Evolutionary conservation across 805 yeast species (phyloP).

Genomic region (Suhomyces tanzawaensis): DNA sequence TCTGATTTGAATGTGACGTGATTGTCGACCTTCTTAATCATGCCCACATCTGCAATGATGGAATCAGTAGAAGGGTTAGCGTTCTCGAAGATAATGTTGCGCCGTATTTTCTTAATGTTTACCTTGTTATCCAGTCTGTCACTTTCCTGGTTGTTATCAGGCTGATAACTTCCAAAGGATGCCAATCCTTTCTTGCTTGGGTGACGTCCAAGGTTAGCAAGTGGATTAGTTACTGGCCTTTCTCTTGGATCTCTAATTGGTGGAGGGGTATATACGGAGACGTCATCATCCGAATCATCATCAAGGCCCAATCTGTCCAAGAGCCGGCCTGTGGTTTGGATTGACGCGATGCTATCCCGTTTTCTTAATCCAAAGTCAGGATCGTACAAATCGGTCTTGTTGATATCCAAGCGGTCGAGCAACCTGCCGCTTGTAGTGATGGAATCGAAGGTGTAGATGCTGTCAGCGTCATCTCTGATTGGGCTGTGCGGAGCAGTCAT

Average conservation of each 20-base stretch:
- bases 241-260: not conserved
- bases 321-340: slow-evolving; percentile 30
- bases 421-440: slow-evolving; percentile 43
- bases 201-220: slow-evolving; percentile 1
- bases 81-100: slow-evolving; percentile 16
- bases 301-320: slow-evolving; percentile 29
- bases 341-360: slow-evolving; percentile 21
- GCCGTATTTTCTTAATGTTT: slow-evolving; percentile 7
- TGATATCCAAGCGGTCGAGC: slow-evolving; percentile 36
- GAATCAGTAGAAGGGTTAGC: slow-evolving; percentile 25
- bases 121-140: not conserved
- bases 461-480: slow-evolving; percentile 25
- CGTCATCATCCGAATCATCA: slow-evolving; percentile 9
- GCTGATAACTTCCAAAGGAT: slow-evolving; percentile 1
- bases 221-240: not conserved
- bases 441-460: slow-evolving; percentile 44
- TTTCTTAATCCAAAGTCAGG: slow-evolving; percentile 12
- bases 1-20: not conserved
- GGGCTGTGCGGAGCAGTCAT: slow-evolving; percentile 1
- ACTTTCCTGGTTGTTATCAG: not conserved
- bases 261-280: not conserved
- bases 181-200: slow-evolving; percentile 4
- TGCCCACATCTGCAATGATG: slow-evolving; percentile 22
- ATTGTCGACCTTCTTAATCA: slow-evolving; percentile 4
- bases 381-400: slow-evolving; percentile 21